These are phyloP conservation scores for Hansenula lynferdii DNA, from an alignment of 1,139 yeast species.

Conservation along the genomic window DNA sequence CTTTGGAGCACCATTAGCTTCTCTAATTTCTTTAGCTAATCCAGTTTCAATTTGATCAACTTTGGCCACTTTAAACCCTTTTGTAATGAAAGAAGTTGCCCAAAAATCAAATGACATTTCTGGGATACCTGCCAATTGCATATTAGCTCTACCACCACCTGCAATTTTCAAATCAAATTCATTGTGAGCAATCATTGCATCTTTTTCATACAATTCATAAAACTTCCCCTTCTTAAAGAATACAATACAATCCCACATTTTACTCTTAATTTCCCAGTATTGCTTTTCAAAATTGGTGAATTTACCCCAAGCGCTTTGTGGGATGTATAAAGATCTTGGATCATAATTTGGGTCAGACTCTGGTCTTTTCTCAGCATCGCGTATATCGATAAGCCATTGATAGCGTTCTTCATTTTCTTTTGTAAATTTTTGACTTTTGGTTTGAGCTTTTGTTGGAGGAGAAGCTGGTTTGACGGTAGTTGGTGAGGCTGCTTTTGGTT, in stretches of 20 bases:
- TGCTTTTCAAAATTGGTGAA: constrained; percentile 96
- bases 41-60: constrained; percentile 92
- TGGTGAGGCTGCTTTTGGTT: constrained; percentile 9
- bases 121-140: constrained; percentile 96
- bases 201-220: constrained; percentile 92
- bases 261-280: constrained; percentile 93
- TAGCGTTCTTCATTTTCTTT: constrained; percentile 89
- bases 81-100: constrained; percentile 92
- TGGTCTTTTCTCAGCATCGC: constrained; percentile 77
- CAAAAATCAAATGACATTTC: constrained; percentile 97
- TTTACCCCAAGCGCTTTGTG: constrained; percentile 84
- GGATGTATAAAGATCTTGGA: constrained; percentile 82
- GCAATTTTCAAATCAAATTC: constrained; percentile 91
- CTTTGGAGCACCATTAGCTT: constrained; percentile 36
- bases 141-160: constrained; percentile 97
- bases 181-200: constrained; percentile 87
- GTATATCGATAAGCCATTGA: constrained; percentile 82
- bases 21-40: constrained; percentile 92
- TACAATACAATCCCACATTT: constrained; percentile 97
- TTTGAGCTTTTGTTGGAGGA: constrained; percentile 13
- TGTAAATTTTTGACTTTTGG: constrained; percentile 42
- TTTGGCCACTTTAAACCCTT: constrained; percentile 92
- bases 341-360: constrained; percentile 81
- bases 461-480: constrained; percentile 10
- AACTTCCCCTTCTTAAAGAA: constrained; percentile 97